A percentile compares a stretch with the other conserved stretches of the same genome.
These are phyloP conservation scores for Gastroboletus turbinatus DNA, from an alignment of 1,284 basidiomycete species.

Conservation along the genomic window DNA sequence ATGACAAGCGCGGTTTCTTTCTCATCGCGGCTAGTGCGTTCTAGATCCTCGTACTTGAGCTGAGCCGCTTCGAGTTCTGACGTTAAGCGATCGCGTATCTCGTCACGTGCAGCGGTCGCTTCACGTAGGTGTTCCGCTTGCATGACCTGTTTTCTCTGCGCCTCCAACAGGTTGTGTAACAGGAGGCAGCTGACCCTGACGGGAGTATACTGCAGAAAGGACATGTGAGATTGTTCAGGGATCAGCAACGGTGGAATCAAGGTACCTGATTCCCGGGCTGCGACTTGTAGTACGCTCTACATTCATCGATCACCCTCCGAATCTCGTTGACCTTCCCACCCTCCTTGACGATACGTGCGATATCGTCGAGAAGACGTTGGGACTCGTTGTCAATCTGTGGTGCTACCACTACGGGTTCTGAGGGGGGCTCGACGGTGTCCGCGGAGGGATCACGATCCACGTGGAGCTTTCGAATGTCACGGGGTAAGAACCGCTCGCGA, in stretches of 20 bases:
- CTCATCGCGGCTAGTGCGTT: conserved; percentile 35
- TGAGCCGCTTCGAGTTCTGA: conserved; percentile 28
- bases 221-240: conserved; percentile 10
- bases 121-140: conserved; percentile 33
- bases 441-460: conserved; percentile 26
- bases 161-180: conserved; percentile 33
- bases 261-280: conserved; percentile 38
- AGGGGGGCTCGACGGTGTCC: conserved; percentile 3
- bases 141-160: conserved; percentile 26
- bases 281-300: conserved; percentile 38
- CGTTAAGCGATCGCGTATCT: conserved; percentile 30
- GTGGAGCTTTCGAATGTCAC: conserved; percentile 35
- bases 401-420: conserved; percentile 14
- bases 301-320: conserved; percentile 37
- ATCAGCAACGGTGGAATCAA: conserved; percentile 1
- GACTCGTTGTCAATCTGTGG: conserved; percentile 33
- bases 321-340: conserved; percentile 38
- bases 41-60: conserved; percentile 28
- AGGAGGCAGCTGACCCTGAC: conserved; percentile 35
- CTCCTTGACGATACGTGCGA: conserved; percentile 39
- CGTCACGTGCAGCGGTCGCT: conserved; percentile 24
- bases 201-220: conserved; percentile 28
- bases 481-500: conserved; percentile 31
- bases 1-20: conserved; percentile 36
- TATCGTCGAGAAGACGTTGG: conserved; percentile 35